Conservation (phyloP, 345 rosid genomes). For the Euphorbia pulcherrima region DNA sequence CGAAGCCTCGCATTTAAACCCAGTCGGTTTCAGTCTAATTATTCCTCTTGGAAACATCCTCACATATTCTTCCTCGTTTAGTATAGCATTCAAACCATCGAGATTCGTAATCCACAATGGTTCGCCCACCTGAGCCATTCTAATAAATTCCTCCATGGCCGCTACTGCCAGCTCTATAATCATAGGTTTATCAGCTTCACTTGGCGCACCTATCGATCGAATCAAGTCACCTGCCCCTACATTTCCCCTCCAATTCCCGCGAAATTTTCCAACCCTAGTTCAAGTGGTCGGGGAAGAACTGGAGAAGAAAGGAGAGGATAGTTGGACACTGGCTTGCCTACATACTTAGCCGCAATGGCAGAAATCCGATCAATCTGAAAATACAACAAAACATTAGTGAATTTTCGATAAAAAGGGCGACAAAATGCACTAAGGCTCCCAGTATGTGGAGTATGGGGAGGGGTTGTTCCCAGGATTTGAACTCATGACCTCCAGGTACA, state of each 20-base stretch:
- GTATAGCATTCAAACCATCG: conserved; percentile 37
- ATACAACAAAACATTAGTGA: not conserved
- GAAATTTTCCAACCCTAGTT: conserved; percentile 56
- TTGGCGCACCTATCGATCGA: conserved; percentile 50
- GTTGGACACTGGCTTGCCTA: conserved; percentile 82
- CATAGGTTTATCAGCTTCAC: conserved; percentile 58
- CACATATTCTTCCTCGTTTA: conserved; percentile 68
- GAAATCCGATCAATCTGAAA: conserved; percentile 80
- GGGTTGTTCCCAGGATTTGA: no score
- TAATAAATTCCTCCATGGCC: conserved; percentile 84
- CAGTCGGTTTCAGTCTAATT: conserved; percentile 58
- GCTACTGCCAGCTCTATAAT: conserved; percentile 72
- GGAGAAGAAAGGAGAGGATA: conserved; percentile 68
- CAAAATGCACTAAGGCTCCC: no score
- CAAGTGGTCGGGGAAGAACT: conserved; percentile 56
- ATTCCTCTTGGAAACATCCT: conserved; percentile 49
- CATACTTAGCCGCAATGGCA: conserved; percentile 88
- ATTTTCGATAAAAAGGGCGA: no score
- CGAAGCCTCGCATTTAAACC: conserved; percentile 78
- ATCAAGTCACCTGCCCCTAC: conserved; percentile 68
- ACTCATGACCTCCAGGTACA: no score
- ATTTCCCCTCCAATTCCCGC: conserved; percentile 55
- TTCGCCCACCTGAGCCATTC: conserved; percentile 70
- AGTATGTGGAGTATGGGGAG: no score
- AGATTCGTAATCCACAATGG: conserved; percentile 67